These are phyloP conservation scores for Exophiala sp. DNA, from an alignment of 2,329 filamentous ascomycete genomes.

Conservation along the genomic window DNA sequence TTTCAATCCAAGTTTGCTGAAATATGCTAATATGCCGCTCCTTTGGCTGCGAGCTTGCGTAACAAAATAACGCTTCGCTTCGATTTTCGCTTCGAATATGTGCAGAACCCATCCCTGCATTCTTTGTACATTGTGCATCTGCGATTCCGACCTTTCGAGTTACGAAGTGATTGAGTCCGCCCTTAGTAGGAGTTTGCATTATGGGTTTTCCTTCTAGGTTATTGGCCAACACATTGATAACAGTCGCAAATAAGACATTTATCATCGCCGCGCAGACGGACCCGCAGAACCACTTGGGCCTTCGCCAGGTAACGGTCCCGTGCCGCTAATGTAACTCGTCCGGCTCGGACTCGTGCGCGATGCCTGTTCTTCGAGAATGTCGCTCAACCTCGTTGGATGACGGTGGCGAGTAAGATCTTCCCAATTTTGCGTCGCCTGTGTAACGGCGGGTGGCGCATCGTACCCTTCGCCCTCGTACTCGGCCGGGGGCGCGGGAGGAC, in stretches of 20 bases:
- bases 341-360: constrained; percentile 61
- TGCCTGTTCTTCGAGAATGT: constrained; percentile 78
- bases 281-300: not conserved
- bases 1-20: too few relatives aligned
- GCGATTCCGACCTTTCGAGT: not conserved
- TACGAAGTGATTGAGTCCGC: not conserved
- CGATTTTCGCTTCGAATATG: not conserved
- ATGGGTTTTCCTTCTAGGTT: too few relatives aligned
- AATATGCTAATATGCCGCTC: too few relatives aligned
- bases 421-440: constrained; percentile 60
- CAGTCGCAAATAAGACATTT: not conserved
- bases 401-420: constrained; percentile 71
- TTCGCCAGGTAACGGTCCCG: constrained; percentile 9
- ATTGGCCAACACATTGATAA: too few relatives aligned
- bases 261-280: constrained; percentile 3
- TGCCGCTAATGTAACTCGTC: constrained; percentile 46
- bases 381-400: constrained; percentile 82
- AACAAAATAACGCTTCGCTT: not conserved
- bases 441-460: constrained; percentile 36
- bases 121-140: not conserved
- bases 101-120: not conserved
- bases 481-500: constrained; percentile 24
- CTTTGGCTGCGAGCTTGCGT: not conserved
- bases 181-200: too few relatives aligned
- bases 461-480: constrained; percentile 68